phyloP scores from a whole-genome alignment of 176 grass and related monocot genomes.

The Bromus sterilis region DNA sequence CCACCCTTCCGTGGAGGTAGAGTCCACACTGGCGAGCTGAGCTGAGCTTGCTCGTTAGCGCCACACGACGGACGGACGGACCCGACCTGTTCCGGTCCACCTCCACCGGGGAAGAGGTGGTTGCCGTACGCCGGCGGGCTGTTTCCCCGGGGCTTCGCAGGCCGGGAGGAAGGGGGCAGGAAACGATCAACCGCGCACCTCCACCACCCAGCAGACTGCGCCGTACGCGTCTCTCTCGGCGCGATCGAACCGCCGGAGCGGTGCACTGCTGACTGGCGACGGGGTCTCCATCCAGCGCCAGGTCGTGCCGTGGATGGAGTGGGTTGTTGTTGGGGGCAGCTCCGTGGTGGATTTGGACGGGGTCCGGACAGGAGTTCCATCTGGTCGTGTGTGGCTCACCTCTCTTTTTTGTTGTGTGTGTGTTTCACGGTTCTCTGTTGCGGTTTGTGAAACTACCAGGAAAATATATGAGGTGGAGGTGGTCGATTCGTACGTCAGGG shows the following conservation, averaged over 20 bases:
- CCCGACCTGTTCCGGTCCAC: neutral
- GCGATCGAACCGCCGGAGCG: neutral
- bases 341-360: neutral
- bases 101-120: too few relatives aligned
- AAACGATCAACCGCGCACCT: neutral
- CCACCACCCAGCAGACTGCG: too few relatives aligned
- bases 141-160: too few relatives aligned
- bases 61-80: neutral
- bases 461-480: too few relatives aligned
- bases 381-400: too few relatives aligned
- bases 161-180: neutral
- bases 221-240: neutral
- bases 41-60: neutral
- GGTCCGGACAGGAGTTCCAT: too few relatives aligned
- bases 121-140: too few relatives aligned
- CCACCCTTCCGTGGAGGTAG: neutral
- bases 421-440: too few relatives aligned
- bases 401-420: too few relatives aligned
- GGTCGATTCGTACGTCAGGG: too few relatives aligned
- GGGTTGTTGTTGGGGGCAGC: neutral
- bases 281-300: neutral
- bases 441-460: too few relatives aligned
- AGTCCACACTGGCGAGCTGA: neutral
- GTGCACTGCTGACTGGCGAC: neutral
- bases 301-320: neutral